Percentiles rank a stretch among this genome's conserved stretches.
Evolutionary conservation across 2,329 filamentous ascomycete species (phyloP).

Genomic region (Coleophoma crateriformis): DNA sequence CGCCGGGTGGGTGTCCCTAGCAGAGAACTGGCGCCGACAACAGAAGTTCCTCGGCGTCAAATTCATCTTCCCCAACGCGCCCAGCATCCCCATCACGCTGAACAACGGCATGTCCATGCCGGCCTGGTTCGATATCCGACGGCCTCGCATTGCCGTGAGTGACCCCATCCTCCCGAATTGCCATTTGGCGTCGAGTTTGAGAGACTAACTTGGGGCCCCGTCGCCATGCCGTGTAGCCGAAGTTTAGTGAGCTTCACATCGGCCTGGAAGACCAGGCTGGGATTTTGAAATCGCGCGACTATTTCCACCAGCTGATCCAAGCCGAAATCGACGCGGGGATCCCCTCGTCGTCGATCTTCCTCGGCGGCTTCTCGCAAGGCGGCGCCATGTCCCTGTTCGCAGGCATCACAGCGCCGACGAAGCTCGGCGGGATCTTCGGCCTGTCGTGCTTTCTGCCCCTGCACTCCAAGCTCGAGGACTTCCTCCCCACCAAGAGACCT

Average conservation of each 20-base stretch:
- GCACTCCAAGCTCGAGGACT: conserved; percentile 54
- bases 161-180: conserved; percentile 5
- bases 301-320: conserved; percentile 75
- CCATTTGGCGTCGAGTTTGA: conserved; percentile 16
- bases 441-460: conserved; percentile 79
- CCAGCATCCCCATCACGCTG: conserved; percentile 77
- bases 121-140: conserved; percentile 80
- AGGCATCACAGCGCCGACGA: conserved; percentile 65
- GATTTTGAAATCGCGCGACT: conserved; percentile 65
- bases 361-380: conserved; percentile 83
- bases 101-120: conserved; percentile 78
- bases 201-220: too few relatives aligned
- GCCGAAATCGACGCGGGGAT: conserved; percentile 78
- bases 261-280: conserved; percentile 60
- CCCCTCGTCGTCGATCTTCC: conserved; percentile 72
- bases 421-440: conserved; percentile 83
- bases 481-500: conserved; percentile 46
- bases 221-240: too few relatives aligned
- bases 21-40: conserved; percentile 80
- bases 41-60: conserved; percentile 82
- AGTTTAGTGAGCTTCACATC: too few relatives aligned
- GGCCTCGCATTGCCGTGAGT: conserved; percentile 22
- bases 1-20: conserved; percentile 72
- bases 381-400: conserved; percentile 81
- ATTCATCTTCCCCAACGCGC: conserved; percentile 94